Evolutionary conservation across 306 rosid species (phyloP).

Genomic region (Trifolium pratense): DNA sequence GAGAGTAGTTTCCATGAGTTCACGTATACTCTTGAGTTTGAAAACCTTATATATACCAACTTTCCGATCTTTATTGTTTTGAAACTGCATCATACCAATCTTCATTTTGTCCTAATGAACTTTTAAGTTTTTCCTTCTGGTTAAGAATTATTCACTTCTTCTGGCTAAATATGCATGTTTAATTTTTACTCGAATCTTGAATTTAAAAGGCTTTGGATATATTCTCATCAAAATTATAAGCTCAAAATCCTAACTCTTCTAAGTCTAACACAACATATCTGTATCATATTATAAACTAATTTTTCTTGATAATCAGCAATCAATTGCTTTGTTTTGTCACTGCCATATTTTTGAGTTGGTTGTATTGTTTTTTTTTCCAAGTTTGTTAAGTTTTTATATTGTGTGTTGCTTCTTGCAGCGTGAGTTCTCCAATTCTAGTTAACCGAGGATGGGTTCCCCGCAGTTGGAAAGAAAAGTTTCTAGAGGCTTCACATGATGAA

Average conservation of each 20-base stretch:
- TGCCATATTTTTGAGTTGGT: slow-evolving; percentile 7
- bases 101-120: slow-evolving; percentile 9
- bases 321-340: slow-evolving; percentile 12
- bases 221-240: not conserved
- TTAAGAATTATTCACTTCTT: slow-evolving; percentile 21
- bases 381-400: slow-evolving; percentile 39
- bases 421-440: slow-evolving; percentile 70
- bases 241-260: not conserved
- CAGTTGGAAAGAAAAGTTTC: slow-evolving; percentile 75
- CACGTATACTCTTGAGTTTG: not conserved
- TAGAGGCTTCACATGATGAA: slow-evolving; percentile 50
- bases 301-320: slow-evolving; percentile 15
- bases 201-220: not conserved
- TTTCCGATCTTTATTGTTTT: slow-evolving; percentile 32
- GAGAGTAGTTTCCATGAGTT: not conserved
- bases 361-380: slow-evolving; percentile 15
- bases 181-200: not conserved
- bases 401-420: slow-evolving; percentile 55
- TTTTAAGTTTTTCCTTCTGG: slow-evolving; percentile 21
- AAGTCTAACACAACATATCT: not conserved
- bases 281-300: slow-evolving; percentile 1
- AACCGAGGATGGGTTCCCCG: slow-evolving; percentile 99
- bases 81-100: not conserved
- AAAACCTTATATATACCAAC: not conserved
- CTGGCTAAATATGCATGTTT: slow-evolving; percentile 15